phyloP scores from a whole-genome alignment of 768 basidiomycete genomes.

The Tricholoma flavovirens region DNA sequence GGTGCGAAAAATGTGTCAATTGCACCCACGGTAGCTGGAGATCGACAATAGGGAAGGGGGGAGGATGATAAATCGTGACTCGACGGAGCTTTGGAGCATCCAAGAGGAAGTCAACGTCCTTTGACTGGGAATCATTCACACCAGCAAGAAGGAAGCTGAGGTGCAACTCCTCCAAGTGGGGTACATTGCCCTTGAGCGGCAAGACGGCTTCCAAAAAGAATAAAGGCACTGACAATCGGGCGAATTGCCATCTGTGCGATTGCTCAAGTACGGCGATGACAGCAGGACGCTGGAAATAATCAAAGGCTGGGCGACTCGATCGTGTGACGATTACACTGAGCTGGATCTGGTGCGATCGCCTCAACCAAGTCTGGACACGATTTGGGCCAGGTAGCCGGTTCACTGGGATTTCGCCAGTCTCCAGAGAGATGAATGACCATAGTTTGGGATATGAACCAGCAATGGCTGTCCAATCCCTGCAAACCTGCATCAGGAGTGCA shows the following conservation, averaged over 20 bases:
- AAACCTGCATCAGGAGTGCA: neutral
- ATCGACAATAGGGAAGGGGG: neutral
- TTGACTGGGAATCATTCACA: too few relatives aligned
- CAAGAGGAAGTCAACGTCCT: neutral
- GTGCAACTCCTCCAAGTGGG: neutral
- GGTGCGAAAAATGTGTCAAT: neutral
- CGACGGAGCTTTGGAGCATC: neutral
- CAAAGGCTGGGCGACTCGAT: neutral
- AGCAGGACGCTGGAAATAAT: neutral
- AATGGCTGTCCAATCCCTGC: neutral
- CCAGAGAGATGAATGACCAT: neutral
- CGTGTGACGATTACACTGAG: too few relatives aligned
- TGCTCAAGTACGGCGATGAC: neutral
- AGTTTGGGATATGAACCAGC: neutral
- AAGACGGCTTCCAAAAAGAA: too few relatives aligned
- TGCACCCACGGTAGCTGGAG: neutral
- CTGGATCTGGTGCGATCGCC: neutral
- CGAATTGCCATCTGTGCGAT: neutral
- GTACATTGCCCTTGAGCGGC: neutral
- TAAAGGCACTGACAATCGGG: too few relatives aligned
- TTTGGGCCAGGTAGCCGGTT: too few relatives aligned
- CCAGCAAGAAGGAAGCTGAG: neutral
- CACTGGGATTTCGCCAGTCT: too few relatives aligned
- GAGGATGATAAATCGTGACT: neutral
- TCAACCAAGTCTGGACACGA: neutral